phyloP scores from a whole-genome alignment of 192 early-diverging fungal genomes.

The Diversispora epigaea region DNA sequence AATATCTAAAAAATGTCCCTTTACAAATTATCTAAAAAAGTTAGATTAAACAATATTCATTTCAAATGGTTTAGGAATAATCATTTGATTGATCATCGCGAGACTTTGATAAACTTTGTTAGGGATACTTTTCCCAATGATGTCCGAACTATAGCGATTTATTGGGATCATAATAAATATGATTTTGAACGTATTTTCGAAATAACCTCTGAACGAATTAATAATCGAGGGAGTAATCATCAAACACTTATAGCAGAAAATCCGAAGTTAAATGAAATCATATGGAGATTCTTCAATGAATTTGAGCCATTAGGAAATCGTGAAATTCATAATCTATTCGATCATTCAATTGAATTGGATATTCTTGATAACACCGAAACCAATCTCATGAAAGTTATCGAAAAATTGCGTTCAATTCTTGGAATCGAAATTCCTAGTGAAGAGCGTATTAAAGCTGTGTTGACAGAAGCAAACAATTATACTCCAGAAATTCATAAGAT shows the following conservation, averaged over 20 bases:
- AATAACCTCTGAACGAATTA: constrained; percentile 56
- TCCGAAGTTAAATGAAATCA: constrained; percentile 56
- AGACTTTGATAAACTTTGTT: constrained; percentile 51
- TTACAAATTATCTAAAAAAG: constrained; percentile 7
- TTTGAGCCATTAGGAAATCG: constrained; percentile 58
- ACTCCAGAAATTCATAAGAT: constrained; percentile 43
- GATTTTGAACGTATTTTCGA: constrained; percentile 49
- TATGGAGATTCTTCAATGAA: constrained; percentile 51
- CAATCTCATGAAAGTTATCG: constrained; percentile 47
- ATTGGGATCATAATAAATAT: constrained; percentile 71
- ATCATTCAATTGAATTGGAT: constrained; percentile 58
- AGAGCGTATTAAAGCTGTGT: constrained; percentile 53
- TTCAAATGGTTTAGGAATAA: constrained; percentile 52
- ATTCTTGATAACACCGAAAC: constrained; percentile 46
- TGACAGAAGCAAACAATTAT: constrained; percentile 48
- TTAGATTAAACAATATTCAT: background rate
- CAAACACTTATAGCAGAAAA: constrained; percentile 72
- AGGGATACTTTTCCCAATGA: constrained; percentile 49
- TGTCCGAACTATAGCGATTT: constrained; percentile 68
- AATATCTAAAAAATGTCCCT: constrained; percentile 30
- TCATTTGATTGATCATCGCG: constrained; percentile 57
- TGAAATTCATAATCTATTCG: constrained; percentile 52
- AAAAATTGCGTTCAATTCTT: constrained; percentile 40
- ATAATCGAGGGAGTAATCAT: constrained; percentile 73
- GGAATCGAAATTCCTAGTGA: constrained; percentile 37